Evolutionary conservation across 2,329 filamentous ascomycete species (phyloP).

Genomic region (Colletotrichum eleusines): DNA sequence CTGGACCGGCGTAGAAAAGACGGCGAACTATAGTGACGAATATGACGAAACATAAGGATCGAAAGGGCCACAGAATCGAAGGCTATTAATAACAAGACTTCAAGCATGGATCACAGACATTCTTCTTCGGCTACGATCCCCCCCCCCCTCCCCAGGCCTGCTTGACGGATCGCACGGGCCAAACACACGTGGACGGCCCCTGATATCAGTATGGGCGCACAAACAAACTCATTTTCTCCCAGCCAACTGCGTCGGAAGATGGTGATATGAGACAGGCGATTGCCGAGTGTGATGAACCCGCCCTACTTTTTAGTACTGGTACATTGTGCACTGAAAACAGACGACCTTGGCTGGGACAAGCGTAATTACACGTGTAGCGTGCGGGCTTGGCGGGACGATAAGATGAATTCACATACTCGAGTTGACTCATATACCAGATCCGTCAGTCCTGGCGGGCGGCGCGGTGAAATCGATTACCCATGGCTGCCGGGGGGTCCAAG

Average conservation of each 20-base stretch:
- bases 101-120: neutral
- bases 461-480: too few species aligned
- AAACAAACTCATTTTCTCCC: neutral
- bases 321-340: neutral
- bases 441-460: neutral
- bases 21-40: neutral
- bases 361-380: neutral
- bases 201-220: neutral
- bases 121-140: neutral
- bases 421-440: neutral
- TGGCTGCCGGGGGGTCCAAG: neutral
- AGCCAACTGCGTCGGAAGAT: neutral
- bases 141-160: too few species aligned
- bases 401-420: slow-evolving; percentile 19
- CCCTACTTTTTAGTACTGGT: neutral
- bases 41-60: neutral
- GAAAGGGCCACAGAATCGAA: too few species aligned
- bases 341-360: slow-evolving; percentile 5
- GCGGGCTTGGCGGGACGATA: slow-evolving; percentile 23
- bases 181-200: too few species aligned
- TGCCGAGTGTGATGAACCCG: neutral
- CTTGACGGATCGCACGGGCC: too few species aligned
- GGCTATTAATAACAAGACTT: too few species aligned
- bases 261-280: neutral
- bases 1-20: neutral